These are phyloP conservation scores for Colletotrichum australisinense DNA, from an alignment of 2,329 filamentous ascomycete genomes.

Conservation along the genomic window DNA sequence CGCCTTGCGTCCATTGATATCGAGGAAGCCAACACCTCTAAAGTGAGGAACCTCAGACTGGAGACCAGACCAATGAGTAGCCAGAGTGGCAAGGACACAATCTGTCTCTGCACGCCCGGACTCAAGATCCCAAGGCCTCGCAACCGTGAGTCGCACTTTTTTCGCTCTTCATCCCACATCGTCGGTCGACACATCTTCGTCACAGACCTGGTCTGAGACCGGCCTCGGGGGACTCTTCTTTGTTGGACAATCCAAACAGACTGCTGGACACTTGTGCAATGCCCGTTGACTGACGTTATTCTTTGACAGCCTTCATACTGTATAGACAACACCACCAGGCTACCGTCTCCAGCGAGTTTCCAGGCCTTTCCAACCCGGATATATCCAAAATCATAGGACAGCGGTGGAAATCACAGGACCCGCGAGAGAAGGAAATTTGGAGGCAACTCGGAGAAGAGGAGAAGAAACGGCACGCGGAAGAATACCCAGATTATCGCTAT, in stretches of 20 bases:
- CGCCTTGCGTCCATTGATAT: conserved; percentile 59
- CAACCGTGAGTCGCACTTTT: conserved; percentile 61
- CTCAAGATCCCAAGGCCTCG: conserved; percentile 69
- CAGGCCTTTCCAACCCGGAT: conserved; percentile 92
- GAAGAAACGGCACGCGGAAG: conserved; percentile 86
- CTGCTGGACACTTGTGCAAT: conserved; percentile 23
- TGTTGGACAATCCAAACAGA: conserved; percentile 28
- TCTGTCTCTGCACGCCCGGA: conserved; percentile 67
- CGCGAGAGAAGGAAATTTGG: conserved; percentile 85
- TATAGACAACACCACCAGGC: conserved; percentile 95
- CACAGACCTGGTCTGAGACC: conserved; percentile 15
- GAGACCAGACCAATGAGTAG: conserved; percentile 46
- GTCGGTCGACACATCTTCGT: conserved; percentile 21
- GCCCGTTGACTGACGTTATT: conserved; percentile 41
- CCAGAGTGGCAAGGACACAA: conserved; percentile 49
- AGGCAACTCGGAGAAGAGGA: conserved; percentile 92
- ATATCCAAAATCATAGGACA: conserved; percentile 97
- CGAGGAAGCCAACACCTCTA: conserved; percentile 54
- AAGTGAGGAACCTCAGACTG: conserved; percentile 47
- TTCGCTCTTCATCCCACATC: conserved; percentile 26
- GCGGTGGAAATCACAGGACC: conserved; percentile 85
- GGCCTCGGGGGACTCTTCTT: conserved; percentile 14
- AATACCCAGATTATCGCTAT: conserved; percentile 95
- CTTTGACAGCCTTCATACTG: conserved; percentile 86
- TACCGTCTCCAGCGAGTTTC: conserved; percentile 82